Evolutionary conservation across 2,329 filamentous ascomycete species (phyloP).

Genomic region (Hymenoscyphus scutula): DNA sequence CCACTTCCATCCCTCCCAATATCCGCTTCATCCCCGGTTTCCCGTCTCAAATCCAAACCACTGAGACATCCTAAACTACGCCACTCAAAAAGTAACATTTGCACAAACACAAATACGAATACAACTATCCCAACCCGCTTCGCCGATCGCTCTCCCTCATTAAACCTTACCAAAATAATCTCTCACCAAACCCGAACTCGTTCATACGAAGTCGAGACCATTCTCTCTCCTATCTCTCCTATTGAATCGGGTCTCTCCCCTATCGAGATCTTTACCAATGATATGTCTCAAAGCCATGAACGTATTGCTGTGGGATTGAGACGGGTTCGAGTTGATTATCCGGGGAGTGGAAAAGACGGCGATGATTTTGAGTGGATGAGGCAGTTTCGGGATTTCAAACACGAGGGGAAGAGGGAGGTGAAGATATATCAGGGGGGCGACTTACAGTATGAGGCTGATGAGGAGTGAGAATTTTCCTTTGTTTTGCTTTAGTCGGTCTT

Average conservation of each 20-base stretch:
- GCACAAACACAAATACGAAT: neutral
- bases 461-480: neutral
- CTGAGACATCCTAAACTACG: neutral
- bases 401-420: constrained; percentile 4
- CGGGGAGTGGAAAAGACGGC: neutral
- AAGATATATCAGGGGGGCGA: constrained; percentile 6
- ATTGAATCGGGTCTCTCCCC: constrained; percentile 18
- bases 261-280: constrained; percentile 19
- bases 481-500: neutral
- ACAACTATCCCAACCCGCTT: neutral
- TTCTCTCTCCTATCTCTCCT: constrained; percentile 6
- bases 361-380: constrained; percentile 13
- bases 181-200: constrained; percentile 15
- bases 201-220: constrained; percentile 16
- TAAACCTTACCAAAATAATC: constrained; percentile 15
- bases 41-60: neutral
- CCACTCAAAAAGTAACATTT: neutral
- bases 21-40: neutral
- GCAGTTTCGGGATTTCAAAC: constrained; percentile 7
- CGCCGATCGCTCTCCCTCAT: constrained; percentile 2
- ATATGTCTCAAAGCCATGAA: constrained; percentile 21
- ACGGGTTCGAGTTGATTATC: constrained; percentile 1
- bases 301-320: constrained; percentile 18
- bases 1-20: constrained; percentile 22
- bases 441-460: neutral